Evolutionary conservation across 2,329 filamentous ascomycete genomes (phyloP), one percentile per base, ranked within the genome.

Genomic region (Aschersonia sp.): DNA sequence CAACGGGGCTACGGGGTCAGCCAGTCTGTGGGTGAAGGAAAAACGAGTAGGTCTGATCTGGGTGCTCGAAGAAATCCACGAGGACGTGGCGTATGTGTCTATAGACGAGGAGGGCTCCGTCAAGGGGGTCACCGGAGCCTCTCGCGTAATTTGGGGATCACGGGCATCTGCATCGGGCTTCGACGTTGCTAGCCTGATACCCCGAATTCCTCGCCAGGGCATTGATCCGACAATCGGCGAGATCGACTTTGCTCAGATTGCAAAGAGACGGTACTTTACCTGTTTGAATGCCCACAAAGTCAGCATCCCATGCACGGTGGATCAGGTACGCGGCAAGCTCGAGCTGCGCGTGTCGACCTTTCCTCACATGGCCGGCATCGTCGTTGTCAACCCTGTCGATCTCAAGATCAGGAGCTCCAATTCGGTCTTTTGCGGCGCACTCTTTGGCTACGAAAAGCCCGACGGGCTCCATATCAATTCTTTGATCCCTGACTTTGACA

Each of bases 11-110:
- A 90, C 83, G 5, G 92, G 92, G 2, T 89, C 92, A 49, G 92
- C 92, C 39, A 97, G 89, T 64, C 69, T 98, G 40, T 98, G 92
- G 92, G 92, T 98, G 4, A 98, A 98, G 68, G 92, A 98, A 64
- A 98, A 98, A 65, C 79, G 83, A 45, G 81, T 87, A 46, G 89
- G 90, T 8, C 68, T 98, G 50, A 97, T 98, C 51, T 98, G 92
- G 92, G 92, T 98, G 7, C 68, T 98, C 2, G 92, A 98, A 63
- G 92, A 98, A 65, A 97, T 98, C 51, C 87, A 90, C 48, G 92
- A 98, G 65, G 89, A 98, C 61, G 82, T 92, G 40, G 88, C 86
- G 4, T 77, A 79, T 51, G 66, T 98, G 42, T 75, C 72, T 9
- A 73, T 94, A 22, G 85, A 94, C 59, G 82, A 88, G 49, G 81